Conservation (phyloP, 2,329 filamentous ascomycete species). For the Beauveria scarabaeidicola region DNA sequence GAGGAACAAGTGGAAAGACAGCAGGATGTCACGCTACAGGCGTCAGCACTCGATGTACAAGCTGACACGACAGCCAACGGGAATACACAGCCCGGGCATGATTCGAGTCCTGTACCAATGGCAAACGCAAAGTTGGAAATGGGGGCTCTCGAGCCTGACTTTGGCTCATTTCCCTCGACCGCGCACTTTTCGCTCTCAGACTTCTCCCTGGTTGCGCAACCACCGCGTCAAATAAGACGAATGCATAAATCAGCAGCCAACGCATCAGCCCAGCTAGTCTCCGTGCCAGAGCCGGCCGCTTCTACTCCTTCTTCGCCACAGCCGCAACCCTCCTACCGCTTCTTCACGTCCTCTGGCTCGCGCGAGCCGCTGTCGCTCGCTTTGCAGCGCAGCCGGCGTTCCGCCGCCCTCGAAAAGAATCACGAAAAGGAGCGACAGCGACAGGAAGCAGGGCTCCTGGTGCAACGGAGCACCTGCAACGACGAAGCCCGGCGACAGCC, state of each 20-base stretch:
- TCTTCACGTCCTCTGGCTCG: constrained; percentile 30
- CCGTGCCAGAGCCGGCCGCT: neutral
- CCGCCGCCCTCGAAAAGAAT: constrained; percentile 23
- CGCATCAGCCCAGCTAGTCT: neutral
- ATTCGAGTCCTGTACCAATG: neutral
- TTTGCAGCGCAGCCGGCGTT: constrained; percentile 26
- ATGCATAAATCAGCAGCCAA: neutral
- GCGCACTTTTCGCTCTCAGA: neutral
- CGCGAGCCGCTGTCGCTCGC: constrained; percentile 27
- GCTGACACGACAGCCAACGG: too few relatives aligned
- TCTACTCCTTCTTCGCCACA: neutral
- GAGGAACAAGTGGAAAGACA: constrained; percentile 19
- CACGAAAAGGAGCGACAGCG: constrained; percentile 20
- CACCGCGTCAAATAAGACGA: neutral
- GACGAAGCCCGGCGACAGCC: neutral
- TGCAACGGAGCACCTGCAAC: neutral
- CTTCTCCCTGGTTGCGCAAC: neutral
- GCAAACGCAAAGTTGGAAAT: neutral
- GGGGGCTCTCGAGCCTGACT: neutral
- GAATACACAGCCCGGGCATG: neutral
- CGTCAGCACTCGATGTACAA: neutral
- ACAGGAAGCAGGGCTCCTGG: constrained; percentile 13
- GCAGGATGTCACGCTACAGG: too few relatives aligned
- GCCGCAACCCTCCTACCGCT: constrained; percentile 15
- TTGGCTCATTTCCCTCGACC: constrained; percentile 5